Conservation (phyloP, 176 grass and related monocot genomes). For the Phoenix roebelenii region DNA sequence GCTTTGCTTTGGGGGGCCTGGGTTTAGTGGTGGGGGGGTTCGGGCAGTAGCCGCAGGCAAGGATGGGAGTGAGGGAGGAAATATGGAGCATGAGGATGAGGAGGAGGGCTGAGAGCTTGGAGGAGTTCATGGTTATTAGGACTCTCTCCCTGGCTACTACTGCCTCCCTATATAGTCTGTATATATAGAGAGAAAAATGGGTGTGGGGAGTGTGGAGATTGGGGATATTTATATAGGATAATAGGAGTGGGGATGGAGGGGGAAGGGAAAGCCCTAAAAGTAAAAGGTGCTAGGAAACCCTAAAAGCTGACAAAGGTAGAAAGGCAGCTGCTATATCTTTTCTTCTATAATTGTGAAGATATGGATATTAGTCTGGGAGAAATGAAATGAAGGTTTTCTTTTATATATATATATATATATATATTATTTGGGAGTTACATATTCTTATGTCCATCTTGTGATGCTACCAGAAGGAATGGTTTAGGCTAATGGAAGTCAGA, state of each 20-base stretch:
- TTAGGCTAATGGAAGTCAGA: no score
- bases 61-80: conserved; percentile 36
- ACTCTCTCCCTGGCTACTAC: neutral
- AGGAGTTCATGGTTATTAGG: conserved; percentile 43
- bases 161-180: no score
- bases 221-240: neutral
- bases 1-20: conserved; percentile 15
- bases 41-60: conserved; percentile 39
- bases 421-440: no score
- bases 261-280: neutral
- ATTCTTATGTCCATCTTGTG: no score
- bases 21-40: conserved; percentile 19
- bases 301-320: neutral
- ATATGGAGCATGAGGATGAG: conserved; percentile 56
- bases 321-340: neutral
- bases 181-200: no score
- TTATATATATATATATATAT: no score
- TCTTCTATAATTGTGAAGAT: no score
- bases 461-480: no score
- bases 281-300: no score
- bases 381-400: no score
- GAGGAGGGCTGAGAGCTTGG: conserved; percentile 30
- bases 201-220: neutral
- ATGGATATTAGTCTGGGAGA: no score
- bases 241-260: neutral